Evolutionary conservation across 2,329 filamentous ascomycete genomes (phyloP).

Genomic region (Colletotrichum siamense): DNA sequence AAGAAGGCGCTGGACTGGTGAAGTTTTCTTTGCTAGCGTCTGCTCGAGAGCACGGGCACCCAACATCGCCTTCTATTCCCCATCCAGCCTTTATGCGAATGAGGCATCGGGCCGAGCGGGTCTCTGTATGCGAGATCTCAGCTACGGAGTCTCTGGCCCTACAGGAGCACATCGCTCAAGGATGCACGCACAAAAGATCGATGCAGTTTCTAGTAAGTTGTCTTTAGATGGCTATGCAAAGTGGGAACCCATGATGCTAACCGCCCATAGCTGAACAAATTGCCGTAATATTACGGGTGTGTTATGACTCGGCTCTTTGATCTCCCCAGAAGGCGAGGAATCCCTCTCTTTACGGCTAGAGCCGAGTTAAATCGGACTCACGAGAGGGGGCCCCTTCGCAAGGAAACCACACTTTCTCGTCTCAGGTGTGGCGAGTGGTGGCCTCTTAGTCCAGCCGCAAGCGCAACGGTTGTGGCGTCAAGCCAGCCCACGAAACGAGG

Average conservation of each 20-base stretch:
- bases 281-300: background rate
- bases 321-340: background rate
- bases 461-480: background rate
- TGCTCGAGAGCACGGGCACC: background rate
- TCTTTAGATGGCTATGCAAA: background rate
- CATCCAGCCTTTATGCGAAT: background rate
- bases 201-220: slow-evolving; percentile 7
- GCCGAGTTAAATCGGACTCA: slow-evolving; percentile 4
- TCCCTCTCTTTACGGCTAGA: background rate
- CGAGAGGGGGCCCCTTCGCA: background rate
- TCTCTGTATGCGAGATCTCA: background rate
- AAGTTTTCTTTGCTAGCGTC: background rate
- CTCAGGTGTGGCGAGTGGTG: background rate
- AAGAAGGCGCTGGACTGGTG: slow-evolving; percentile 45
- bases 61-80: background rate
- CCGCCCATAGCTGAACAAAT: slow-evolving; percentile 2
- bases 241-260: background rate
- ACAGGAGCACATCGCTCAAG: background rate
- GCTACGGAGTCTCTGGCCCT: background rate
- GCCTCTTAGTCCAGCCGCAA: background rate
- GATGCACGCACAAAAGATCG: background rate
- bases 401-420: background rate
- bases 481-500: background rate
- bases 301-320: background rate
- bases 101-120: background rate